Percentiles rank a stretch among this genome's conserved stretches.
phyloP scores from a whole-genome alignment of 192 early-diverging fungal species.

The Phlyctochytrium arcticum region DNA sequence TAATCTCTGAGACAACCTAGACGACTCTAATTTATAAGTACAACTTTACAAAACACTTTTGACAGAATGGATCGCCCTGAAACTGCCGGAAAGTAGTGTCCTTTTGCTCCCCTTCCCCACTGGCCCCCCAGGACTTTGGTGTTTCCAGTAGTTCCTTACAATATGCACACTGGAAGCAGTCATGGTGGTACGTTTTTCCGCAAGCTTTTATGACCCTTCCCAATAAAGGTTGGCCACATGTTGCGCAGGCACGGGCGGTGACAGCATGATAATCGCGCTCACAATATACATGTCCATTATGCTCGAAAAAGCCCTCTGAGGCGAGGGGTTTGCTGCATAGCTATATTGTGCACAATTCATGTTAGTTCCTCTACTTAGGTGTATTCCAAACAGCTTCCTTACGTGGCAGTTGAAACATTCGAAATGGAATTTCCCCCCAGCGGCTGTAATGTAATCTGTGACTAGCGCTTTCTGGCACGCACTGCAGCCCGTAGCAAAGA shows the following conservation, averaged over 20 bases:
- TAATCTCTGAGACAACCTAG: too few relatives aligned
- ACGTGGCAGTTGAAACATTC: conserved; percentile 35
- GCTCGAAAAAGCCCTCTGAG: conserved; percentile 17
- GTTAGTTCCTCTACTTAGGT: too few relatives aligned
- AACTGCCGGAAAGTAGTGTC: background rate
- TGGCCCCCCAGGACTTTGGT: conserved; percentile 9
- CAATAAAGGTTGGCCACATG: conserved; percentile 20
- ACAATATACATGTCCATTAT: conserved; percentile 31
- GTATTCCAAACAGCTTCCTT: too few relatives aligned
- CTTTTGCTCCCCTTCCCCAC: background rate
- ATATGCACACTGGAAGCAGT: conserved; percentile 34
- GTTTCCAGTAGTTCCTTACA: conserved; percentile 31
- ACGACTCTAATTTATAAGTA: conserved; percentile 3
- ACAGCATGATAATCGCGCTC: conserved; percentile 32
- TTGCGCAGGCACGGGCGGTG: conserved; percentile 20
- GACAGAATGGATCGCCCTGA: conserved; percentile 10
- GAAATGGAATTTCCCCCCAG: conserved; percentile 26
- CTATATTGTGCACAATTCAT: too few relatives aligned
- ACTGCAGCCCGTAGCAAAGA: conserved; percentile 31
- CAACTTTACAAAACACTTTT: conserved; percentile 8
- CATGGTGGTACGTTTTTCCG: conserved; percentile 30
- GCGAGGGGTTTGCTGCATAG: conserved; percentile 26
- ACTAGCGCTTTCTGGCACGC: conserved; percentile 22
- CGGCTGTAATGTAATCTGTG: conserved; percentile 22
- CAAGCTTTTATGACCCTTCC: conserved; percentile 23